Base-by-base conservation (phyloP, 352 stramenopile species). In the Phytophthora sojae region DNA sequence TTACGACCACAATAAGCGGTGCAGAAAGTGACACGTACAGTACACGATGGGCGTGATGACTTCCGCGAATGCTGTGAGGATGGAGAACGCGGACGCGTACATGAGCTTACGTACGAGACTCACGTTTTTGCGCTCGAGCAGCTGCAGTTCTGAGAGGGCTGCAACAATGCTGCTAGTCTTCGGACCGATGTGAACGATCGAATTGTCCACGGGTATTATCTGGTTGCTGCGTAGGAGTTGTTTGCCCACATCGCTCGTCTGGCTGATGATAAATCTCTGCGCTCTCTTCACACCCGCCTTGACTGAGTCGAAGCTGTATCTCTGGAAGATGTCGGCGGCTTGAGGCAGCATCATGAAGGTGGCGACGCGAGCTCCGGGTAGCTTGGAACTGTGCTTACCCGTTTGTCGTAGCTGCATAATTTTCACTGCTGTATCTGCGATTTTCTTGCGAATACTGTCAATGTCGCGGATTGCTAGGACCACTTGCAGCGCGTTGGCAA, bases 31-130 rank as follows among this genome's bases (percentile, higher is more conserved):
- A n/a, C 17, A 64, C 58, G 58, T 50, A 65, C 58, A 65, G 14
- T 65, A 65, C 14, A 65, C 58, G 29, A 65, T 57, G 30, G 45
- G 58, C 7, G 58, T 68, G 39, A 76, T 68, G 12, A 76, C 61
- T 44, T 81, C 74, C 19, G 54, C 63, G 26, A 68, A 76, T 4
- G 61, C 52, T 37, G 52, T 69, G 35, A 78, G 69, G 17, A 77
- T 69, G 8, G 69, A 72, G 23, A 78, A 73, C 42, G 78, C 70
- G 14, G 67, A 72, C 55, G 72, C 75, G 17, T 78, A 70, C 47
- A 78, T 73, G 54, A 81, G 30, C 19, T 78, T 76, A 0, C 64
- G 47, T 1, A 73, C 62, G 9, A 54, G 29, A 19, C 30, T 47
- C 7, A 64, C 57, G 50, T 68, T 73, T 2, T 50, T 50, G 2